phyloP scores from a whole-genome alignment of 768 basidiomycete species.

The Cystoderma amianthinum region DNA sequence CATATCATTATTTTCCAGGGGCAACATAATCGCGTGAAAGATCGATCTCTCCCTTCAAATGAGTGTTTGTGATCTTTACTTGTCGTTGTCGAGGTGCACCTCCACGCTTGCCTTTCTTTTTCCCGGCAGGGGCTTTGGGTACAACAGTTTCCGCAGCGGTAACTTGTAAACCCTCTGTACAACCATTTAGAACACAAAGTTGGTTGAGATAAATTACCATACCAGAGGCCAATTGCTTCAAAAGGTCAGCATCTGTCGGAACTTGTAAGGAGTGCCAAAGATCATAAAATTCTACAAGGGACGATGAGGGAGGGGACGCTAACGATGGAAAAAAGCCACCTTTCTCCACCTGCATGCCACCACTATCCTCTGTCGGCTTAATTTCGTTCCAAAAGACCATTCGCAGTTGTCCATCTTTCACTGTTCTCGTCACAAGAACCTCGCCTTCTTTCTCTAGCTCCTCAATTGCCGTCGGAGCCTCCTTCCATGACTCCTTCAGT shows the following conservation, averaged over 20 bases:
- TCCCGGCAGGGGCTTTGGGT: conserved; percentile 45
- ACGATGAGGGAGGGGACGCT: conserved; percentile 5
- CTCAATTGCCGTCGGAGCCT: conserved; percentile 76
- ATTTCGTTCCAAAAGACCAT: conserved; percentile 93
- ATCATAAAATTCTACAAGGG: conserved; percentile 73
- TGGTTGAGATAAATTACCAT: conserved; percentile 9
- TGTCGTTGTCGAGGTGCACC: conserved; percentile 67
- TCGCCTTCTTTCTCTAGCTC: conserved; percentile 88
- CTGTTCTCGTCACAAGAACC: conserved; percentile 79
- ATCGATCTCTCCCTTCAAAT: conserved; percentile 83
- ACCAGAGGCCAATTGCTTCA: conserved; percentile 74
- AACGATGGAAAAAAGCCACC: conserved; percentile 31
- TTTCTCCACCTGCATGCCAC: conserved; percentile 71
- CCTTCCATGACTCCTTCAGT: conserved; percentile 89
- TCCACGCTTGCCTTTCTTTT: conserved; percentile 82
- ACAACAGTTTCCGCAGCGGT: conserved; percentile 58
- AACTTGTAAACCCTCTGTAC: conserved; percentile 76
- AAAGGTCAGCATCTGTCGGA: conserved; percentile 79
- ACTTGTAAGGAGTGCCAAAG: conserved; percentile 83
- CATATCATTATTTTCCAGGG: conserved; percentile 27
- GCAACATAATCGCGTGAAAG: conserved; percentile 63
- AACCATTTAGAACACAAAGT: conserved; percentile 6
- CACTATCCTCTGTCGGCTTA: conserved; percentile 66
- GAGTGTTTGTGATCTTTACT: conserved; percentile 82
- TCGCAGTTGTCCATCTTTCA: conserved; percentile 75